Evolutionary conservation across 495 filamentous ascomycete species (phyloP).

Genomic region (Cenococcum geophilum): DNA sequence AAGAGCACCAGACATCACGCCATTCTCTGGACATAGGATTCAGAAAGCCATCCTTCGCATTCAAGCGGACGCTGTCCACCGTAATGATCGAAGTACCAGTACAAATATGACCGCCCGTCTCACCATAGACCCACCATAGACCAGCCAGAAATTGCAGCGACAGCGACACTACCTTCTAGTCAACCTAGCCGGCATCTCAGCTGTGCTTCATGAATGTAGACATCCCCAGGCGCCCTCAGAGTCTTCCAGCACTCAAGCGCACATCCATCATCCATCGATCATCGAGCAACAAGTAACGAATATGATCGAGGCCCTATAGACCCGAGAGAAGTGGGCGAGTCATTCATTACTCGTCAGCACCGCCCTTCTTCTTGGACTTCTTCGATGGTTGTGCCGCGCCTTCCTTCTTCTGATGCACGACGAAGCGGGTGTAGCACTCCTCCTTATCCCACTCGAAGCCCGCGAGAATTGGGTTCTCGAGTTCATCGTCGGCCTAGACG

Average conservation of each 20-base stretch:
- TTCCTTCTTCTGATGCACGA: constrained; percentile 77
- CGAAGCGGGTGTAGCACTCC: constrained; percentile 64
- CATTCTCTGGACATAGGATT: not conserved
- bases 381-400: constrained; percentile 46
- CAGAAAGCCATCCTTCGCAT: not conserved
- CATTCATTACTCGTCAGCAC: constrained; percentile 30
- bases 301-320: constrained; percentile 20
- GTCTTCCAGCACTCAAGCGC: constrained; percentile 14
- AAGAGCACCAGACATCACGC: not conserved
- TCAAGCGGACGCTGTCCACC: constrained; percentile 4
- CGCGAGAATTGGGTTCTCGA: constrained; percentile 72
- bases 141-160: not conserved
- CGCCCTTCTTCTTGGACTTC: constrained; percentile 60
- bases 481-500: constrained; percentile 75
- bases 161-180: constrained; percentile 1
- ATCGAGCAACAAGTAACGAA: constrained; percentile 16
- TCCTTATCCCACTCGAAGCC: constrained; percentile 95
- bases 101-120: constrained; percentile 5
- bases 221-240: not conserved
- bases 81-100: constrained; percentile 4
- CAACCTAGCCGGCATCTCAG: not conserved
- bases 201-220: constrained; percentile 2
- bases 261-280: constrained; percentile 21
- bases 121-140: not conserved
- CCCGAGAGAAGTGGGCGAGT: constrained; percentile 27